phyloP scores from a whole-genome alignment of 768 basidiomycete genomes.

The Leccinum rimulosum region DNA sequence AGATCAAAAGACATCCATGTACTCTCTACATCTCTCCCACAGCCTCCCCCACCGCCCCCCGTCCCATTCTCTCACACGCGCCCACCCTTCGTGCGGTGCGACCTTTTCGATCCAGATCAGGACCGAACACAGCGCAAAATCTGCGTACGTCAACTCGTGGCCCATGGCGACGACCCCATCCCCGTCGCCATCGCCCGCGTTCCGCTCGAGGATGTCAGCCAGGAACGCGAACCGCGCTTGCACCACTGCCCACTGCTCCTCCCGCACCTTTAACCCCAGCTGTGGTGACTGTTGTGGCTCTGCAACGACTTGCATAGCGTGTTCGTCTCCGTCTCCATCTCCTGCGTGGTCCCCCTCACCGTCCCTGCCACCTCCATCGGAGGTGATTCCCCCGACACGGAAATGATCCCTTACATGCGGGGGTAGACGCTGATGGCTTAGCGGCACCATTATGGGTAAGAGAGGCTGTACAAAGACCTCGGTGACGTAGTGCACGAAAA shows the following conservation, averaged over 20 bases:
- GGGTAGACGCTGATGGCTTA: constrained; percentile 61
- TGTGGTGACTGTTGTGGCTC: neutral
- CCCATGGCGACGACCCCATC: constrained; percentile 65
- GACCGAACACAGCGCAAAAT: constrained; percentile 70
- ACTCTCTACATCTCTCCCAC: constrained; percentile 58
- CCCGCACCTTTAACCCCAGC: constrained; percentile 40
- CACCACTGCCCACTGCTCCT: constrained; percentile 63
- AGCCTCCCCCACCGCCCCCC: constrained; percentile 64
- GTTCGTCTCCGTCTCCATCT: neutral
- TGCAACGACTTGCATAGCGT: neutral
- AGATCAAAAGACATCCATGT: constrained; percentile 63
- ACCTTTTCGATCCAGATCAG: constrained; percentile 74
- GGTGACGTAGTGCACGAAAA: constrained; percentile 70
- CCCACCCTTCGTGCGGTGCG: constrained; percentile 73
- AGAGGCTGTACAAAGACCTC: constrained; percentile 65
- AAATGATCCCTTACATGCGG: constrained; percentile 54
- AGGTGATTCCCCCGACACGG: constrained; percentile 9
- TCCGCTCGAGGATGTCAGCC: constrained; percentile 65
- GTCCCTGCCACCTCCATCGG: neutral
- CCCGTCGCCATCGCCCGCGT: constrained; percentile 57
- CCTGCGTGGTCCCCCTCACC: neutral
- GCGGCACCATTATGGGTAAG: constrained; percentile 66
- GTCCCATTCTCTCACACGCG: constrained; percentile 65
- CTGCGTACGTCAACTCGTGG: constrained; percentile 64
- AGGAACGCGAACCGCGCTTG: constrained; percentile 67